A percentile compares a stretch with the other conserved stretches of the same genome.
These are phyloP conservation scores for Yarrowia porcina DNA, from an alignment of 805 yeast genomes.

Conservation along the genomic window DNA sequence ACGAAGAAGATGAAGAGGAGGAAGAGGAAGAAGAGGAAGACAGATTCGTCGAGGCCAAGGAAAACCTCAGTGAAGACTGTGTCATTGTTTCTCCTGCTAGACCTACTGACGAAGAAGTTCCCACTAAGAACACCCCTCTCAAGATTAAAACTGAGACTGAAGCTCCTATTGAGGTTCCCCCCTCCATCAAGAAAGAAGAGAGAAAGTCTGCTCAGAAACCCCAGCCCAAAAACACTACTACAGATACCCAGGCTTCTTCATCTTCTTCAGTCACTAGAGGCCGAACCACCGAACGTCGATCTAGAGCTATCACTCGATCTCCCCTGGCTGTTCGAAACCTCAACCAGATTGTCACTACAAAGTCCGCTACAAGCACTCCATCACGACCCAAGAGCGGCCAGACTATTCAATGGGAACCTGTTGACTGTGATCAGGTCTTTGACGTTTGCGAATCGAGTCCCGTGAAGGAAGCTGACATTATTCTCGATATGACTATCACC, in stretches of 20 bases:
- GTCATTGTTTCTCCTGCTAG: neutral
- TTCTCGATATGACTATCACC: slow-evolving; percentile 63
- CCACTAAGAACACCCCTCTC: neutral
- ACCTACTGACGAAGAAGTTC: neutral
- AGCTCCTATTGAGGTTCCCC: neutral
- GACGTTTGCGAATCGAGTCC: slow-evolving; percentile 19
- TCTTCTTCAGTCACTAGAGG: neutral
- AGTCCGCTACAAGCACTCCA: neutral
- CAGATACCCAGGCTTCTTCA: neutral
- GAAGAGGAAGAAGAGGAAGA: slow-evolving; percentile 4
- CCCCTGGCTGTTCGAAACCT: slow-evolving; percentile 19
- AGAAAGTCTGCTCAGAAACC: neutral
- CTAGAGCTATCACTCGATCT: slow-evolving; percentile 4
- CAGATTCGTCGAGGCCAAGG: neutral
- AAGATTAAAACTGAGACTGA: neutral
- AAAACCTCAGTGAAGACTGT: neutral
- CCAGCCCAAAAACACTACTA: neutral
- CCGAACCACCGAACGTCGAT: neutral
- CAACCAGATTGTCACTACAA: neutral
- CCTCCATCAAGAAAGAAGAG: too few species aligned
- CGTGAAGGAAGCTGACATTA: slow-evolving; percentile 41
- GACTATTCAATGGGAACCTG: slow-evolving; percentile 30
- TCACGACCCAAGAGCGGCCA: neutral
- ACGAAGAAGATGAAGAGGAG: neutral
- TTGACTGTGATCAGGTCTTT: slow-evolving; percentile 36